Percentiles rank a stretch among this genome's conserved stretches.
phyloP scores from a whole-genome alignment of 352 stramenopile genomes.

The Pythium pyrilobum region DNA sequence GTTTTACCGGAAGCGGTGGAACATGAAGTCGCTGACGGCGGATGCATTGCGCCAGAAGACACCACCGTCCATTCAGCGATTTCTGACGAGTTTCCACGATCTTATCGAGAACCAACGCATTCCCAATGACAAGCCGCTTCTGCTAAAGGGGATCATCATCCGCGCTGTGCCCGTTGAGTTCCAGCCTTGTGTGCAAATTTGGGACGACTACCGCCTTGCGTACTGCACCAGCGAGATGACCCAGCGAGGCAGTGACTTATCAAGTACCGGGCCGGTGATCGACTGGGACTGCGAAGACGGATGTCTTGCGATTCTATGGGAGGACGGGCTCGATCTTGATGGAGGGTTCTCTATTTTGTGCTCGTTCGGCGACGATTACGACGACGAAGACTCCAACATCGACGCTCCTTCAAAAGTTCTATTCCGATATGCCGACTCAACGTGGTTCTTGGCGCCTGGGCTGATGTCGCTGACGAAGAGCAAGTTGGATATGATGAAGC shows the following conservation, averaged over 20 bases:
- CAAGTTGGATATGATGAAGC: conserved; percentile 80
- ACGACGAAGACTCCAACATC: conserved; percentile 34
- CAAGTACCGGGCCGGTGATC: conserved; percentile 30
- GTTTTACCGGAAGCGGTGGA: conserved; percentile 86
- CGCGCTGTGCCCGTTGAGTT: conserved; percentile 62
- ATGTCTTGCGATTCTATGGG: conserved; percentile 76
- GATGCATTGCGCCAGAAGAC: conserved; percentile 61
- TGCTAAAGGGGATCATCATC: conserved; percentile 79
- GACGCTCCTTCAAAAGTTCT: conserved; percentile 66
- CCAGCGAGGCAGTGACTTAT: not conserved
- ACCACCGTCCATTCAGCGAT: conserved; percentile 69
- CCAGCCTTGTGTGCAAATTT: conserved; percentile 79
- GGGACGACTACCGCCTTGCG: conserved; percentile 68
- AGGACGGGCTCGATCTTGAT: conserved; percentile 67
- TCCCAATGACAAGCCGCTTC: conserved; percentile 53
- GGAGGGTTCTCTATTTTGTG: conserved; percentile 81
- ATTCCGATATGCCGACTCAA: conserved; percentile 78
- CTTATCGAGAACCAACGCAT: conserved; percentile 48
- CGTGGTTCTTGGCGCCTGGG: conserved; percentile 62
- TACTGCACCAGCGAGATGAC: conserved; percentile 45
- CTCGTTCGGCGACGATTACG: conserved; percentile 77
- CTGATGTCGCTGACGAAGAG: conserved; percentile 70
- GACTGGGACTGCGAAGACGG: conserved; percentile 80
- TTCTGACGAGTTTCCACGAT: conserved; percentile 59
- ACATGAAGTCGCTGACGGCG: conserved; percentile 63